Base-by-base conservation (phyloP, 2,329 filamentous ascomycete genomes). In the Fusarium sp. region DNA sequence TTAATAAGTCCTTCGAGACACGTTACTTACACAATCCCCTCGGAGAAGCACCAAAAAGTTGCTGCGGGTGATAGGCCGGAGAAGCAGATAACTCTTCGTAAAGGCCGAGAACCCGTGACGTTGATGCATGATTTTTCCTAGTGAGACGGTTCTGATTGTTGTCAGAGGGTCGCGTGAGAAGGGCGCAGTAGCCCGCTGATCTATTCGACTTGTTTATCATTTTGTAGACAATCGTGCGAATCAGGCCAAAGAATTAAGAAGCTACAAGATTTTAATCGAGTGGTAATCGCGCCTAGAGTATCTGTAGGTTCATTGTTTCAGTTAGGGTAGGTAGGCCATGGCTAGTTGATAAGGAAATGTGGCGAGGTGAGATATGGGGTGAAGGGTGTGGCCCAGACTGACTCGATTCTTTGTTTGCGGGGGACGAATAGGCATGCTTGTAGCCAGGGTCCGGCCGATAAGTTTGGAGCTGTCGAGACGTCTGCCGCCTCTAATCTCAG, bases 131-230 rank as follows among this genome's bases (percentile, higher is more conserved):
- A 22, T 17, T 44, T 44, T n/a, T 58, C 31, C 39, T 20, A 39
- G n/a, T n/a, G 38, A 18, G 20, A 5, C 11, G 38, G 18, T 11
- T 40, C 39, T 31, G 28, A 40, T 18, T 10, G 18, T 15, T 42
- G 24, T 24, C 39, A 6, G 10, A 40, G 18, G 22, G 42, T 49
- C 52, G 18, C 14, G 39, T 33, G 39, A 58, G 52, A 58, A 38
- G 34, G 9, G 18, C 40, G 39, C 24, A 55, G n/a, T 10, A 39
- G 26, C 15, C 13, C 13, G 14, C 49, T 20, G 31, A 33, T 42
- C 31, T 10, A 31, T 31, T 31, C 11, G 28, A 10, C 28, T 31
- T 31, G 28, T 31, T 31, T 31, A 13, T 13, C 28, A 4, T n/a
- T n/a, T 18, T 39, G 17, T n/a, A 17, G 9, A 4, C 10, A 39